phyloP scores from a whole-genome alignment of 768 basidiomycete species.

The Boletellus sp. region DNA sequence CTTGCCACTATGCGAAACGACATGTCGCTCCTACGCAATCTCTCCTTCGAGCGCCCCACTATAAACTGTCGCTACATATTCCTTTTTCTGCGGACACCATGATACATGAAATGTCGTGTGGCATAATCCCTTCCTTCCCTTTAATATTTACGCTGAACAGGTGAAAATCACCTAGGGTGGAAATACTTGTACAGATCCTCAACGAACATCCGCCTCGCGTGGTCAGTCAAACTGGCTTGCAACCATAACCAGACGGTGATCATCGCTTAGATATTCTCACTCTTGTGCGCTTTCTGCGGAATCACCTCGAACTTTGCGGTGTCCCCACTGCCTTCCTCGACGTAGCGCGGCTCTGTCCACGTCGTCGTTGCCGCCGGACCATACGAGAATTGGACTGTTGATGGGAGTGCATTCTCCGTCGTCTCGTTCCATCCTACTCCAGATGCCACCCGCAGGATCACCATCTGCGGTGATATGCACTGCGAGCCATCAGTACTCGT shows the following conservation, averaged over 20 bases:
- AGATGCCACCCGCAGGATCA: slow-evolving; percentile 23
- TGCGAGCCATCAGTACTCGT: background rate
- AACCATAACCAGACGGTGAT: slow-evolving; percentile 1
- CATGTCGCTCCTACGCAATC: too few relatives aligned
- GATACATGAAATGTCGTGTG: too few relatives aligned
- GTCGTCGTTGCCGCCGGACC: background rate
- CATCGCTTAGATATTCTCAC: too few relatives aligned
- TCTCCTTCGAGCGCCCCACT: too few relatives aligned
- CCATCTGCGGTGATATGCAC: slow-evolving; percentile 26
- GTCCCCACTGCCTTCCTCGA: background rate
- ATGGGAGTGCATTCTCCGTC: background rate
- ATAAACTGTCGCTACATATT: too few relatives aligned
- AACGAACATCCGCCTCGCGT: too few relatives aligned
- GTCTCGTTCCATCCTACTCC: slow-evolving; percentile 15
- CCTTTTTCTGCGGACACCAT: too few relatives aligned
- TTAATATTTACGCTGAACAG: too few relatives aligned
- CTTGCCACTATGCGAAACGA: too few relatives aligned
- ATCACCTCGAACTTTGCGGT: background rate
- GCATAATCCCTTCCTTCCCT: too few relatives aligned
- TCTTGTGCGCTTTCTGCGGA: background rate
- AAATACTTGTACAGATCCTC: too few relatives aligned
- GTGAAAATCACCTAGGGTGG: too few relatives aligned
- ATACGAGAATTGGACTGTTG: slow-evolving; percentile 13
- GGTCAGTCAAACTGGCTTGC: slow-evolving; percentile 13
- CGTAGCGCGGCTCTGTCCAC: background rate